phyloP scores from a whole-genome alignment of 306 rosid genomes.

The Begonia masoniana region DNA sequence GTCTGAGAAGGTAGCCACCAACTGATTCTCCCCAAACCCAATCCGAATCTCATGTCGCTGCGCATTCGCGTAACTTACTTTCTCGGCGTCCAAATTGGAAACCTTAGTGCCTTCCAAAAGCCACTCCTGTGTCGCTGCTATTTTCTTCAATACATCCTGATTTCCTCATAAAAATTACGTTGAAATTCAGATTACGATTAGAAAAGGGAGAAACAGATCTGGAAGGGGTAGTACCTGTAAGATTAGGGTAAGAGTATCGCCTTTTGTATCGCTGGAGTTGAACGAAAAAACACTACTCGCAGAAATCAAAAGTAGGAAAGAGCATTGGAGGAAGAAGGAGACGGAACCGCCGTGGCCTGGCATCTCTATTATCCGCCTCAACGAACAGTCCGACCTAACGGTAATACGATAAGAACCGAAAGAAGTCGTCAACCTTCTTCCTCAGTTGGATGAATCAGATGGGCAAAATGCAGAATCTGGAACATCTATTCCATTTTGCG shows the following conservation, averaged over 20 bases:
- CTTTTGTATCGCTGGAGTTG: slow-evolving; percentile 5
- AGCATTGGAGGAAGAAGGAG: slow-evolving; percentile 16
- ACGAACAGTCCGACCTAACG: no score
- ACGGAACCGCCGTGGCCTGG: slow-evolving; percentile 5
- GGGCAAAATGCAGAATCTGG: no score
- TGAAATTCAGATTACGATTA: background rate
- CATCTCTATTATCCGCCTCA: background rate
- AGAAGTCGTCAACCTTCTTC: no score
- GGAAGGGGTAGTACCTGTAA: slow-evolving; percentile 32
- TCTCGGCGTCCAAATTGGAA: slow-evolving; percentile 35
- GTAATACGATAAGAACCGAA: no score
- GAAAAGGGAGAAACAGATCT: slow-evolving; percentile 1
- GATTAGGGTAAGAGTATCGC: slow-evolving; percentile 23
- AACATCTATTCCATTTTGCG: no score
- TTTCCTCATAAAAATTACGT: no score
- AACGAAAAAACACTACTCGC: slow-evolving; percentile 14
- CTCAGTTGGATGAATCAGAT: no score
- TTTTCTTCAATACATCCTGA: slow-evolving; percentile 61
- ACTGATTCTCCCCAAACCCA: slow-evolving; percentile 33
- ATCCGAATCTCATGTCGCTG: slow-evolving; percentile 36
- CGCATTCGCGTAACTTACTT: slow-evolving; percentile 43
- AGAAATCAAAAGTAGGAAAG: slow-evolving; percentile 11
- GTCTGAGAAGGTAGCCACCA: slow-evolving; percentile 42
- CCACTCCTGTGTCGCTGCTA: slow-evolving; percentile 52
- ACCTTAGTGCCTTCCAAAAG: slow-evolving; percentile 29